Percentiles rank a stretch among this genome's conserved stretches.
Evolutionary conservation across 768 basidiomycete genomes (phyloP).

Genomic region (Rubroboletus satanas): DNA sequence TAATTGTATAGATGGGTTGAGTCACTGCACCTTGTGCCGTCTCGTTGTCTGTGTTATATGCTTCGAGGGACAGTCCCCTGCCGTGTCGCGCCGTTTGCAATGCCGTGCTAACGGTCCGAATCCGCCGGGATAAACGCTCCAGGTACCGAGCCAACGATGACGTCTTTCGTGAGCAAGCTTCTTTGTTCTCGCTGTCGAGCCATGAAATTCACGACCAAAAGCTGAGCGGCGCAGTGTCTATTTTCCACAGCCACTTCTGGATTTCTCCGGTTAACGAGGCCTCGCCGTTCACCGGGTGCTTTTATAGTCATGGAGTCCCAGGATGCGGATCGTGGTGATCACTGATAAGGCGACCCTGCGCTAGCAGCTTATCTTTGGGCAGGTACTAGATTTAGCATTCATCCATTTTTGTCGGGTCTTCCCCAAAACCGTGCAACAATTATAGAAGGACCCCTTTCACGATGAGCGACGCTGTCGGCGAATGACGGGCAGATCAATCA

Average conservation of each 20-base stretch:
- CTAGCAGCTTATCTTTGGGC: neutral
- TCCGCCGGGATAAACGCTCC: neutral
- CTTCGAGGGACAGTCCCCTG: neutral
- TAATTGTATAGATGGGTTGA: slow-evolving; percentile 10
- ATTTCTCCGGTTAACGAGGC: slow-evolving; percentile 5
- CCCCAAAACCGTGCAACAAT: neutral
- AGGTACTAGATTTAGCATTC: neutral
- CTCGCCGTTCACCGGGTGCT: neutral
- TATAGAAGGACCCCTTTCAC: neutral
- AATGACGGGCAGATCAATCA: neutral
- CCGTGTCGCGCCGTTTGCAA: slow-evolving; percentile 1
- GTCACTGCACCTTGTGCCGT: neutral
- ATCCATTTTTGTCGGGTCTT: neutral
- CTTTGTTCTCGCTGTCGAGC: neutral
- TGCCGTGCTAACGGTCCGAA: neutral
- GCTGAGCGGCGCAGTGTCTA: neutral
- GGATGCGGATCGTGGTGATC: neutral
- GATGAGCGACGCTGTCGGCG: neutral
- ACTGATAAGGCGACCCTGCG: neutral
- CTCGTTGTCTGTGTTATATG: slow-evolving; percentile 16
- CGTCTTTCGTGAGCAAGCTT: neutral
- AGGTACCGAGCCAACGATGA: neutral
- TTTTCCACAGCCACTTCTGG: neutral
- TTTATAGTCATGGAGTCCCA: neutral
- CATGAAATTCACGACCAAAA: neutral